Base-by-base conservation (phyloP, 768 basidiomycete species). In the Lenzites betulinus region DNA sequence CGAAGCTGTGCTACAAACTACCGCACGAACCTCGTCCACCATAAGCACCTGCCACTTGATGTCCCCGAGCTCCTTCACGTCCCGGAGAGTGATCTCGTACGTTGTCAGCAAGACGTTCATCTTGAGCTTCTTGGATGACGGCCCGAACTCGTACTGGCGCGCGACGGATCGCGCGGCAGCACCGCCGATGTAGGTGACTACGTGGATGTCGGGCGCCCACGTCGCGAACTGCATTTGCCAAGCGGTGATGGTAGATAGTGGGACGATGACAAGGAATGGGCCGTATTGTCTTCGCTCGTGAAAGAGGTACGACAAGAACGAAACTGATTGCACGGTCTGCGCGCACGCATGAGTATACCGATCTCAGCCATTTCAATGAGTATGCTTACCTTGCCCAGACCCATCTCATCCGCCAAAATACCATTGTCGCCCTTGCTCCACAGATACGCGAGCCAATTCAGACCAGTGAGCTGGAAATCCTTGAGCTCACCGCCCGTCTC, bases 381-480 rank as follows among this genome's bases (percentile, higher is more conserved):
- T 61, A 36, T 66, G 54, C 62, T 47, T 63, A 90, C 83, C 85
- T 99, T 99, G 54, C 97, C 97, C 25, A 99, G 89, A 72, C 97
- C 97, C 97, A 98, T 99, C 82, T 99, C 97, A 70, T 99, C 97
- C 0, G 97, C 97, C 36, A 99, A 78, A 60, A 99, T 97, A 20
- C 97, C 97, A 71, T 98, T 98, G 67, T 96, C 90, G 9, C 92
- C 92, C 66, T 93, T 87, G 65, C 84, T 87, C 97, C 97, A 98
- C 16, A 95, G 78, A 74, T 96, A 98, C 4, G 93, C 90, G n/a
- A 99, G 81, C 97, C 97, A 99, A 71, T 99, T 99, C 64, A 99
- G 81, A 23, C 97, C 97, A 2, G 94, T 97, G 41, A 98, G 80
- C 78, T 99, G 97, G 79, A 99, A 99, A 69, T 98, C 97, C 76